These are phyloP conservation scores for Rhodotorula diobovata DNA, from an alignment of 768 basidiomycete genomes.

Conservation along the genomic window DNA sequence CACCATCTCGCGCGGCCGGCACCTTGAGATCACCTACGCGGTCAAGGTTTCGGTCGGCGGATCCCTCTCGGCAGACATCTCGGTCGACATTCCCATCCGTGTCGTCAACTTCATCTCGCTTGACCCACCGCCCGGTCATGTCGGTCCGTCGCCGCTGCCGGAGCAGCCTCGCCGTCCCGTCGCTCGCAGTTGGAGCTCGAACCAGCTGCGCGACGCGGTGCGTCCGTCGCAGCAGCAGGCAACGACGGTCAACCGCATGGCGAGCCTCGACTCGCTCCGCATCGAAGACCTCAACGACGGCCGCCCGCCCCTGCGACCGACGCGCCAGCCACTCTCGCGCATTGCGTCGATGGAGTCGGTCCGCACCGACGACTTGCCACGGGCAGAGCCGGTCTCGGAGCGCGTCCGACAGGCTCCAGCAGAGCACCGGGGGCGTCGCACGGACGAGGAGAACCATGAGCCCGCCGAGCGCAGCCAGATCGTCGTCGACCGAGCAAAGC, in stretches of 20 bases:
- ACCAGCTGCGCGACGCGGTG: constrained; percentile 5
- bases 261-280: constrained; percentile 29
- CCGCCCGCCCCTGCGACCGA: constrained; percentile 7
- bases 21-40: constrained; percentile 72
- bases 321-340: constrained; percentile 10
- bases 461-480: background rate
- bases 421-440: background rate
- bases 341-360: constrained; percentile 20
- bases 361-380: constrained; percentile 14
- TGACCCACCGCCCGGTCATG: constrained; percentile 64
- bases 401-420: background rate
- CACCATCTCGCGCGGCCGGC: constrained; percentile 61
- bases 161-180: constrained; percentile 9
- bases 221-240: background rate
- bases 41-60: constrained; percentile 64
- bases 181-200: constrained; percentile 30
- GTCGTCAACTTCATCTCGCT: constrained; percentile 81
- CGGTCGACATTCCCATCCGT: constrained; percentile 66
- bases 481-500: constrained; percentile 24
- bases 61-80: constrained; percentile 59
- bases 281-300: constrained; percentile 29
- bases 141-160: constrained; percentile 22
- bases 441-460: too few species aligned
- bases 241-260: constrained; percentile 17
- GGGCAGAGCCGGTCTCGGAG: background rate